These are phyloP conservation scores for Abelmoschus esculentus DNA, from an alignment of 345 rosid genomes.

Conservation along the genomic window DNA sequence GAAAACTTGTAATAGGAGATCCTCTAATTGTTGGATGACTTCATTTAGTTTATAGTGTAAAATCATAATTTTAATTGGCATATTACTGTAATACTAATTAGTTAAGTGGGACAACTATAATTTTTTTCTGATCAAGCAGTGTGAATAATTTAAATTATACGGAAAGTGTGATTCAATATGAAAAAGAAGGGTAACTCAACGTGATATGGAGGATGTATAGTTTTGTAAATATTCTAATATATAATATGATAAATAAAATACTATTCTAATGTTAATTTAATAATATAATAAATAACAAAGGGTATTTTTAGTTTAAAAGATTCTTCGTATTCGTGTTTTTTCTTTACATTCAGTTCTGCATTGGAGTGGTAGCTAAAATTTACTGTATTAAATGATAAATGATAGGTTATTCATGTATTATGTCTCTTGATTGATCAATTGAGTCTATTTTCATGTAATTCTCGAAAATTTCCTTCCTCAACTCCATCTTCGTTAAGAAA, in stretches of 20 bases:
- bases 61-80: not conserved
- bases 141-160: not conserved
- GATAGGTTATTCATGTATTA: not conserved
- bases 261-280: no score
- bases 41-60: constrained; percentile 27
- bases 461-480: not conserved
- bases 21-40: no score
- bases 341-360: not conserved
- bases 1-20: no score
- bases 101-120: constrained; percentile 73
- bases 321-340: not conserved
- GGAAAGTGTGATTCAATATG: not conserved
- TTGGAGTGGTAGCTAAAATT: not conserved
- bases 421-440: not conserved
- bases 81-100: no score
- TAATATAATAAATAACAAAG: not conserved
- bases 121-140: not conserved
- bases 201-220: not conserved
- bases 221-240: not conserved
- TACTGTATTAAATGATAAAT: not conserved
- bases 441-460: not conserved
- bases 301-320: not conserved
- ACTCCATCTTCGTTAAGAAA: not conserved
- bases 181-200: not conserved
- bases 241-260: no score